Base-by-base conservation (phyloP, 768 basidiomycete species). In the Tylopilus sp. region DNA sequence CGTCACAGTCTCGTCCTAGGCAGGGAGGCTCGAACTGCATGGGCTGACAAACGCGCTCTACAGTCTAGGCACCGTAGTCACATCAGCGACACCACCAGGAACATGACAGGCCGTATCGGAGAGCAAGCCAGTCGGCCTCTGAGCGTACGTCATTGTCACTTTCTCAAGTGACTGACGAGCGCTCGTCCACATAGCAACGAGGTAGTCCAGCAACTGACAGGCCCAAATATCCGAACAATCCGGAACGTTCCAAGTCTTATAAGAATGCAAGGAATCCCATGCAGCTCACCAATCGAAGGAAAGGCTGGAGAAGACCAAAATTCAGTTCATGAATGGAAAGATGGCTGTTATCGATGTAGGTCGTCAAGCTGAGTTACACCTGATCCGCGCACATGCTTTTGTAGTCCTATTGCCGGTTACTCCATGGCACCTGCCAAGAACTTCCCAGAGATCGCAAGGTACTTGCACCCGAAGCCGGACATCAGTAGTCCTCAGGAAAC, bases 291-390 rank as follows among this genome's bases (percentile, higher is more conserved):
- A 80, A n/a, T n/a, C n/a, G n/a, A n/a, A 82, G 57, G 89, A 91
- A 52, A 77, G 88, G 45, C 68, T 93, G 11, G 91, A 93, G 69
- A 78, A 89, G 10, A 10, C 89, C 0, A 91, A 93, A 71, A 93
- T 93, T 63, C 91, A 92, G 62, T 93, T 91, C 57, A 89, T 91
- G 86, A 90, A 92, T 62, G 91, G 88, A 23, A 91, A 92, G 63
- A 88, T 93, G 35, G 76, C 79, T 40, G 91, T 88, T 1, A 79
- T 93, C 22, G 79, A 82, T 49, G 88, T 90, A 28, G 3, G 26
- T 28, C 6, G 26, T 28, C 26, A 28, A 40, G 22, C 52, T 10
- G 28, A 17, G 26, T 39, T 28, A 17, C 48, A 10, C 28, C 26
- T 13, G 26, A 4, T 28, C 26, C 26, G 6, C 26, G 22, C 51